Evolutionary conservation across 345 rosid species (phyloP).

Genomic region (Dimocarpus longan): DNA sequence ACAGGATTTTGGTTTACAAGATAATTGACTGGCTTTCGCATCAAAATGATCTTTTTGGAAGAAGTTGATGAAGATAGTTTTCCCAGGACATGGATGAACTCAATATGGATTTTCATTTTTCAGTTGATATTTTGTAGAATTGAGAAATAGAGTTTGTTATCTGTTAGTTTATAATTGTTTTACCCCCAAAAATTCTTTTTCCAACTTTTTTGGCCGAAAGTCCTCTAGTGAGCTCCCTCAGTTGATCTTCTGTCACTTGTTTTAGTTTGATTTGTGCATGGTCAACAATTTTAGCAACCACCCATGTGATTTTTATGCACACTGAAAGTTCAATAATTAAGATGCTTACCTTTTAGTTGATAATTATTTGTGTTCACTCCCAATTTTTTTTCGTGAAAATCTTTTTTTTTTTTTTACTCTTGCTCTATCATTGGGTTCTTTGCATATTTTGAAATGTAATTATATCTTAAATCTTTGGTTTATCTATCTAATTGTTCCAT

Average conservation of each 20-base stretch:
- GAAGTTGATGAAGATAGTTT: conserved; percentile 31
- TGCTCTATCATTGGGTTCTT: not conserved
- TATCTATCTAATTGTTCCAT: too few species aligned
- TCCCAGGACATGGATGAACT: conserved; percentile 22
- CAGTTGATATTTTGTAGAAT: conserved; percentile 29
- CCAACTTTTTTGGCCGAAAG: not conserved
- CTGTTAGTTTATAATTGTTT: conserved; percentile 12
- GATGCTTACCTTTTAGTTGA: conserved; percentile 8
- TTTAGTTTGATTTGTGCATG: conserved; percentile 22
- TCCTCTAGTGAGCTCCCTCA: conserved; percentile 4
- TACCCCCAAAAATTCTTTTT: not conserved
- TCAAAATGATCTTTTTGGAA: conserved; percentile 12
- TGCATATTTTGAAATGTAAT: too few species aligned
- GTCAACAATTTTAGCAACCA: conserved; percentile 25
- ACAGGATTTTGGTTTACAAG: conserved; percentile 26
- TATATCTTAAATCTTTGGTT: too few species aligned
- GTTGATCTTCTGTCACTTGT: not conserved
- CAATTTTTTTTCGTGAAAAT: too few species aligned
- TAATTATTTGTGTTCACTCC: not conserved
- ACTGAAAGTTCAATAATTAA: conserved; percentile 11
- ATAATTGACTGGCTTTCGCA: conserved; percentile 23
- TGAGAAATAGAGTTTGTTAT: conserved; percentile 28
- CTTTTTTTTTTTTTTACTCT: not conserved
- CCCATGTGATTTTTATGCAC: conserved; percentile 16
- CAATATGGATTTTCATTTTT: conserved; percentile 14